Base-by-base conservation (phyloP, 2,329 filamentous ascomycete species). In the Apiospora sp. region DNA sequence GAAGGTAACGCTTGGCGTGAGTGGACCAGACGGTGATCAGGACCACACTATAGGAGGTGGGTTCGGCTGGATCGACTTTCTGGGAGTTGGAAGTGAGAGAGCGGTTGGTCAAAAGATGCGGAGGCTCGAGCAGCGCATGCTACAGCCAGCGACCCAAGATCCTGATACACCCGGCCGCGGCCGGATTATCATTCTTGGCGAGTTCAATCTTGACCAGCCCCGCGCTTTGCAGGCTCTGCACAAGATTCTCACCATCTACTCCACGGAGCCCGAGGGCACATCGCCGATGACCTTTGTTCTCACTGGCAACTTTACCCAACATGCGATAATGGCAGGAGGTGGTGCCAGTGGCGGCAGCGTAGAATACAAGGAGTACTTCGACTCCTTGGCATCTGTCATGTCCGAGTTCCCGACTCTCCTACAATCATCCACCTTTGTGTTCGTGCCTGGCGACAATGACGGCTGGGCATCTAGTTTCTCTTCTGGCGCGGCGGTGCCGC, bases 1-100 rank as follows among this genome's bases (percentile, higher is more conserved):
- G 51, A 91, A 92, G 69, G 89, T 90, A 16, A 96, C 95, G 0
- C 86, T 98, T 4, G 95, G 95, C 13, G 90, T 93, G 69, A 89
- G 87, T 71, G 88, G 87, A 22, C 87, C 84, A 1, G 89, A 91
- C 30, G 86, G 87, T n/a, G 87, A 87, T 14, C 83, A 85, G 27
- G 88, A 90, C 73, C 86, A 90, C 74, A 91, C 89, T 51, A 90
- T 93, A 58, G 92, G 92, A 41, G 93, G 93, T 72, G 94, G 94
- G 0, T 98, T 98, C 79, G 96, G 96, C 61, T 99, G 96, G 95
- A 95, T 98, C 71, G 96, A 98, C 81, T 99, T 98, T 79, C 86
- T 98, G 1, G 96, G 96, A 7, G 90, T 96, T 0, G 96, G 96
- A 48, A 97, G 94, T 78, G 94, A 98, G 81, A 92, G 95, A 67